These are phyloP conservation scores for Hortiboletus campestris DNA, from an alignment of 768 basidiomycete genomes.

Conservation along the genomic window DNA sequence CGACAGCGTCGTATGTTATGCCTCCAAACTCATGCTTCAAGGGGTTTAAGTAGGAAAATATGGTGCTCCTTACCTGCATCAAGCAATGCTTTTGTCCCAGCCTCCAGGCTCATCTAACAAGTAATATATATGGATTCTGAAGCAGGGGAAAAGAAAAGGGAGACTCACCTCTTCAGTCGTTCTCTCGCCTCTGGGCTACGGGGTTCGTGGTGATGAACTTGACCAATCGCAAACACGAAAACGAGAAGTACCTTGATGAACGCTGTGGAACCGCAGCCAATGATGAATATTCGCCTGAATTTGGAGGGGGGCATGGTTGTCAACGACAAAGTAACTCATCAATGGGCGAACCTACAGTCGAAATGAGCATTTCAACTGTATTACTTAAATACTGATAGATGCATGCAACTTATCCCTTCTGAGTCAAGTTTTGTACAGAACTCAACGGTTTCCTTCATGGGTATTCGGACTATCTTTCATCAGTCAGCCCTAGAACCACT, in stretches of 20 bases:
- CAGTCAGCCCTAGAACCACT: too few relatives aligned
- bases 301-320: conserved; percentile 4
- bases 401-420: too few relatives aligned
- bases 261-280: conserved; percentile 73
- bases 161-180: conserved; percentile 57
- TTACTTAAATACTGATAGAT: too few relatives aligned
- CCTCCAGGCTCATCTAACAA: conserved; percentile 42
- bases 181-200: conserved; percentile 60
- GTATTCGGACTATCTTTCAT: too few relatives aligned
- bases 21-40: conserved; percentile 40
- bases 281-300: conserved; percentile 48
- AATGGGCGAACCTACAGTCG: too few relatives aligned
- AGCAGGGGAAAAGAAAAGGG: neutral
- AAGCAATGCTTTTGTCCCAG: conserved; percentile 78
- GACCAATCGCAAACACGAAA: neutral
- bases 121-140: neutral
- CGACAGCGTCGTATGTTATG: conserved; percentile 71
- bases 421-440: too few relatives aligned
- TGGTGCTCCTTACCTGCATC: conserved; percentile 57
- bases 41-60: conserved; percentile 7
- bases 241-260: conserved; percentile 61
- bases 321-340: neutral
- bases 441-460: too few relatives aligned
- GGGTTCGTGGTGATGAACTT: conserved; percentile 17
- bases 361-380: too few relatives aligned